These are phyloP conservation scores for Didymella pinodella DNA, from an alignment of 2,329 filamentous ascomycete genomes.

Conservation along the genomic window DNA sequence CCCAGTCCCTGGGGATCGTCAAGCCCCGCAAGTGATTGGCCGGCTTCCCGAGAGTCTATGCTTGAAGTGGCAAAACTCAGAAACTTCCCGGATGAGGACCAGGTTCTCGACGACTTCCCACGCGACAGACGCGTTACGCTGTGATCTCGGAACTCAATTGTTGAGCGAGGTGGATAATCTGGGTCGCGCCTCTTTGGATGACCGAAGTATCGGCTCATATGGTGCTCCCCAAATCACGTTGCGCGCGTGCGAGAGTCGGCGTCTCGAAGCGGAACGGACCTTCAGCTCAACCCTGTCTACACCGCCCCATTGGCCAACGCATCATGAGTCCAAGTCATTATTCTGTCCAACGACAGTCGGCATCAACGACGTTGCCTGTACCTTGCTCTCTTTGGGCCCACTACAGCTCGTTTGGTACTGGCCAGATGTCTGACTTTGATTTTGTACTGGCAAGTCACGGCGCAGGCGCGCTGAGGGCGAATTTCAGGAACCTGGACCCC, in stretches of 20 bases:
- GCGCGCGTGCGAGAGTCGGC: conserved; percentile 28
- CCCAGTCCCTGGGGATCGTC: conserved; percentile 21
- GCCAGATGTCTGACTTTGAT: conserved; percentile 26
- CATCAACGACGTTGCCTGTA: conserved; percentile 34
- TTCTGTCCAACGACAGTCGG: conserved; percentile 39
- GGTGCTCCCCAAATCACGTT: conserved; percentile 37
- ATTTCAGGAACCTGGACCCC: conserved; percentile 35
- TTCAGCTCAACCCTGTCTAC: conserved; percentile 30
- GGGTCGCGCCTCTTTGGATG: conserved; percentile 25
- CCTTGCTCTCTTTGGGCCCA: conserved; percentile 34
- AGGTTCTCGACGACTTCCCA: conserved; percentile 24
- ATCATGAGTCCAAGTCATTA: conserved; percentile 23
- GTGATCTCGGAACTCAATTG: conserved; percentile 14
- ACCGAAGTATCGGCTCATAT: conserved; percentile 36
- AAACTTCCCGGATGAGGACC: conserved; percentile 9
- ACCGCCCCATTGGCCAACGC: conserved; percentile 34
- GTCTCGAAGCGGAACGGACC: conserved; percentile 27
- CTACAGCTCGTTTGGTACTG: conserved; percentile 29
- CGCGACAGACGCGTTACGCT: conserved; percentile 33
- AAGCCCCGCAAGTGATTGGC: conserved; percentile 25
- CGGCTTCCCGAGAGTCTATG: conserved; percentile 27
- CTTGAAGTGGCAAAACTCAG: conserved; percentile 26
- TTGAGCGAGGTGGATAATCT: conserved; percentile 21
- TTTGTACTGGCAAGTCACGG: conserved; percentile 39
- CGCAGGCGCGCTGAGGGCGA: conserved; percentile 29